These are phyloP conservation scores for Halophytophthora polymorphica DNA, from an alignment of 352 stramenopile genomes.

Conservation along the genomic window DNA sequence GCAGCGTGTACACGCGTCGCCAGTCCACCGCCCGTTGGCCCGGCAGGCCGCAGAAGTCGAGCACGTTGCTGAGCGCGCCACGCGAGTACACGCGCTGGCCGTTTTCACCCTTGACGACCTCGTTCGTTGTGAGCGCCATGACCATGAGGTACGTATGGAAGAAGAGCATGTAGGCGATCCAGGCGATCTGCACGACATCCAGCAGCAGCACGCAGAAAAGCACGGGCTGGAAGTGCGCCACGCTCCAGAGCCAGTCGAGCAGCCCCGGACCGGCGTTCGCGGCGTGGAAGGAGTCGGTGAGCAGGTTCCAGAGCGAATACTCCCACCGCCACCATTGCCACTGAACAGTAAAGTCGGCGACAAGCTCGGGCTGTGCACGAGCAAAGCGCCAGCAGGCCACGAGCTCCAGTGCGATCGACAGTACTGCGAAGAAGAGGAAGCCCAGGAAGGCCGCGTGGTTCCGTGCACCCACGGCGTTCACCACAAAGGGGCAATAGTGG, in stretches of 20 bases:
- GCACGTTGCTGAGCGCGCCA: slow-evolving; percentile 45
- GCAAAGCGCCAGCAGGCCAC: slow-evolving; percentile 43
- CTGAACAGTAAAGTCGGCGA: slow-evolving; percentile 23
- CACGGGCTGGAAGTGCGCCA: slow-evolving; percentile 61
- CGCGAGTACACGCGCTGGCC: slow-evolving; percentile 51
- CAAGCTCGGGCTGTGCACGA: slow-evolving; percentile 27
- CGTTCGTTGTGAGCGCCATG: slow-evolving; percentile 69
- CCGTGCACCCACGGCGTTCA: slow-evolving; percentile 92
- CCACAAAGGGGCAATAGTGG: slow-evolving; percentile 84
- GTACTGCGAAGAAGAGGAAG: slow-evolving; percentile 84
- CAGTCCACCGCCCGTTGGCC: slow-evolving; percentile 44
- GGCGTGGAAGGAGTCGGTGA: slow-evolving; percentile 6
- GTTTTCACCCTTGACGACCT: slow-evolving; percentile 73
- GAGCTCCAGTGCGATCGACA: slow-evolving; percentile 52
- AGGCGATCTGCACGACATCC: slow-evolving; percentile 51
- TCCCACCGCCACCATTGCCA: slow-evolving; percentile 34
- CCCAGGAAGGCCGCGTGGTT: slow-evolving; percentile 95
- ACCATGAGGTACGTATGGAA: slow-evolving; percentile 67
- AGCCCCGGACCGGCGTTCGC: slow-evolving; percentile 8
- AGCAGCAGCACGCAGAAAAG: slow-evolving; percentile 53
- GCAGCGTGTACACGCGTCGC: slow-evolving; percentile 48
- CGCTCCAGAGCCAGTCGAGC: slow-evolving; percentile 41
- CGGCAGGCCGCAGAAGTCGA: slow-evolving; percentile 58
- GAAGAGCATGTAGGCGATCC: slow-evolving; percentile 72
- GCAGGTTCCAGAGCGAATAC: slow-evolving; percentile 14